These are phyloP conservation scores for Auricularia sp. DNA, from an alignment of 768 basidiomycete genomes.

Conservation along the genomic window DNA sequence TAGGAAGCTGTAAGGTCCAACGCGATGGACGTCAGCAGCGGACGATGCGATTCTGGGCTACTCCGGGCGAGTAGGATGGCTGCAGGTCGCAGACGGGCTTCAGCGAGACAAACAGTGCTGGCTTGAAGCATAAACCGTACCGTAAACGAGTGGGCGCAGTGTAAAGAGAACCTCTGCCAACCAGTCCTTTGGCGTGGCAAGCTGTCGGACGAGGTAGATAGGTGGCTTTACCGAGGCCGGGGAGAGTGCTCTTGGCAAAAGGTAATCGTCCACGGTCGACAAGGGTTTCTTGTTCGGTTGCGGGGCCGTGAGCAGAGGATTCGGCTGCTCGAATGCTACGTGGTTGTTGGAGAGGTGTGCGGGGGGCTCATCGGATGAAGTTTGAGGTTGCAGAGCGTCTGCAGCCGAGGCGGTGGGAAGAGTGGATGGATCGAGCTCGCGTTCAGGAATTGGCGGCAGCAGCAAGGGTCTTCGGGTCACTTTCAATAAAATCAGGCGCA, in stretches of 20 bases:
- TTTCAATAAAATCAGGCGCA: slow-evolving; percentile 64
- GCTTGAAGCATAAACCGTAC: slow-evolving; percentile 26
- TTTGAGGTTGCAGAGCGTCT: slow-evolving; percentile 36
- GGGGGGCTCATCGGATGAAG: slow-evolving; percentile 53
- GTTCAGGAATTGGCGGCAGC: slow-evolving; percentile 71
- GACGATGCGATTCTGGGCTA: slow-evolving; percentile 35
- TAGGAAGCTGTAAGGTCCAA: slow-evolving; percentile 68
- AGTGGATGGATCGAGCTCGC: slow-evolving; percentile 72
- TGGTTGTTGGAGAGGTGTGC: slow-evolving; percentile 78
- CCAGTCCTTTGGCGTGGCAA: slow-evolving; percentile 64
- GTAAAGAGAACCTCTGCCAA: slow-evolving; percentile 61
- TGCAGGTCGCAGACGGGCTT: slow-evolving; percentile 16
- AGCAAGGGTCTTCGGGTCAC: slow-evolving; percentile 70
- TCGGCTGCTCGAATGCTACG: slow-evolving; percentile 45
- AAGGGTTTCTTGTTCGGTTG: slow-evolving; percentile 36
- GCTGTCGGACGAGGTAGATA: slow-evolving; percentile 48
- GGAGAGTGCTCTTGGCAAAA: slow-evolving; percentile 72
- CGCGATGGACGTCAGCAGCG: slow-evolving; percentile 51
- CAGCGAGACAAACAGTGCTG: neutral
- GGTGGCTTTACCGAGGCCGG: slow-evolving; percentile 64
- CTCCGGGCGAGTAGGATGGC: slow-evolving; percentile 23
- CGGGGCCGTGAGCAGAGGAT: slow-evolving; percentile 46
- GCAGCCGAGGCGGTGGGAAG: slow-evolving; percentile 40
- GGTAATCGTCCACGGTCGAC: slow-evolving; percentile 62
- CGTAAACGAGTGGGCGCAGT: slow-evolving; percentile 67